Evolutionary conservation across 371 early-diverging fungal species (phyloP).

Genomic region (Circinella umbellata): DNA sequence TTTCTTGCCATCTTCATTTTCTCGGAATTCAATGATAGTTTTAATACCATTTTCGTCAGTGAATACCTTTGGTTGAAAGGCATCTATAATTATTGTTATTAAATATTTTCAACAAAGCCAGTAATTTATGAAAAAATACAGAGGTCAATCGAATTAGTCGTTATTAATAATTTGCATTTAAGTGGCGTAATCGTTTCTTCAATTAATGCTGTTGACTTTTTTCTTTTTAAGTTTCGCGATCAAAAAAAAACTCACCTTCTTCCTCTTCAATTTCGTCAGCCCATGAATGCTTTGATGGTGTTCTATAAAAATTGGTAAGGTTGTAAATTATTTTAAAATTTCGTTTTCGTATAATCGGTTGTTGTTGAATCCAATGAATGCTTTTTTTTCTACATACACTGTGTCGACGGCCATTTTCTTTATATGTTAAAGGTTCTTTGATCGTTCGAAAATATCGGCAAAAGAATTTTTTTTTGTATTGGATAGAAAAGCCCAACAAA

Average conservation of each 20-base stretch:
- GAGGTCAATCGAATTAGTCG: constrained; percentile 6
- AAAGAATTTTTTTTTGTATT: not conserved
- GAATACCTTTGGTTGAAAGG: constrained; percentile 60
- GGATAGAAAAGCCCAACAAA: too few species aligned
- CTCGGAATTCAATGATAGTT: constrained; percentile 78
- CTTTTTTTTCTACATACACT: constrained; percentile 3
- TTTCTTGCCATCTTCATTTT: constrained; percentile 87
- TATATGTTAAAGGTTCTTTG: not conserved
- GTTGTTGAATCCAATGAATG: not conserved
- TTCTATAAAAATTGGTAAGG: constrained; percentile 16
- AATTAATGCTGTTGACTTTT: not conserved
- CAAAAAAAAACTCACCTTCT: constrained; percentile 36
- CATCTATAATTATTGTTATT: constrained; percentile 30
- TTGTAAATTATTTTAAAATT: not conserved
- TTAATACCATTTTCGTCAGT: constrained; percentile 86
- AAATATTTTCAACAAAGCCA: too few species aligned
- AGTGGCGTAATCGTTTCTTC: not conserved
- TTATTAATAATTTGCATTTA: not conserved
- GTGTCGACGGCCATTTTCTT: not conserved
- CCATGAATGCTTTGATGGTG: constrained; percentile 56
- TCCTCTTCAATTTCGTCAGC: constrained; percentile 79
- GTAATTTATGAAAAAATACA: not conserved
- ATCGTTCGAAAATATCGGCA: constrained; percentile 4
- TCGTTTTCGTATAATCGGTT: not conserved
- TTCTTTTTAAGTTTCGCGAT: not conserved